A percentile compares a stretch with the other conserved stretches of the same genome.
These are phyloP conservation scores for Diaporthe sp. DNA, from an alignment of 2,329 filamentous ascomycete genomes.

Conservation along the genomic window DNA sequence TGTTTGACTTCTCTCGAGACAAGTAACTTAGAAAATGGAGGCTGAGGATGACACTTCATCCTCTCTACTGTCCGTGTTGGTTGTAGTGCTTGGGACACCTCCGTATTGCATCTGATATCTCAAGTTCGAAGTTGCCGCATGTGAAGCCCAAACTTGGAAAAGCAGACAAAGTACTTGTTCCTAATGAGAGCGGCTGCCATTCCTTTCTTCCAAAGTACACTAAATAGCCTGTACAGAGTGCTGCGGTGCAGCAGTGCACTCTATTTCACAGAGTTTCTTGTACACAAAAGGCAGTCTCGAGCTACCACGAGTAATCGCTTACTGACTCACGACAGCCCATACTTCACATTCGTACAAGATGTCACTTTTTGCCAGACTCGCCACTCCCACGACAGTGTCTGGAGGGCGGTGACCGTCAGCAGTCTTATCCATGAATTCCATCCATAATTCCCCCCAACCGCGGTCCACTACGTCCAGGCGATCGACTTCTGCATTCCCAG, in stretches of 20 bases:
- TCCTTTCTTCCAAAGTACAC: neutral
- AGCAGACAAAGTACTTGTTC: neutral
- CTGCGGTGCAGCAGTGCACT: neutral
- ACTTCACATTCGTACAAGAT: constrained; percentile 37
- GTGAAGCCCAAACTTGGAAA: neutral
- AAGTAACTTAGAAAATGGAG: neutral
- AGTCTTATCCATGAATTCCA: constrained; percentile 34
- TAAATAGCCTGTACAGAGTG: neutral
- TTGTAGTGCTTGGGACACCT: neutral
- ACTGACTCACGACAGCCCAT: constrained; percentile 29
- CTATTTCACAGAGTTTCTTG: neutral
- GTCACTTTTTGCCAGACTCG: constrained; percentile 31
- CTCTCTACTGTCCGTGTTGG: neutral
- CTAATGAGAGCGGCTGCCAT: neutral
- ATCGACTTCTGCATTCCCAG: constrained; percentile 30
- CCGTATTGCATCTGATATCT: neutral
- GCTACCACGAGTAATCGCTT: neutral
- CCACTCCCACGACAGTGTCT: constrained; percentile 35
- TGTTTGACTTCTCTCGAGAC: neutral
- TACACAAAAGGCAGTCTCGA: neutral
- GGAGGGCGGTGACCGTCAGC: constrained; percentile 37
- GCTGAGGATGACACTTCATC: neutral
- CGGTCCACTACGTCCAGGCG: constrained; percentile 35
- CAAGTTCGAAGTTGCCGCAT: neutral
- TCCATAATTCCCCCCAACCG: constrained; percentile 36